These are phyloP conservation scores for Colletotrichum salicis DNA, from an alignment of 2,329 filamentous ascomycete genomes.

Conservation along the genomic window DNA sequence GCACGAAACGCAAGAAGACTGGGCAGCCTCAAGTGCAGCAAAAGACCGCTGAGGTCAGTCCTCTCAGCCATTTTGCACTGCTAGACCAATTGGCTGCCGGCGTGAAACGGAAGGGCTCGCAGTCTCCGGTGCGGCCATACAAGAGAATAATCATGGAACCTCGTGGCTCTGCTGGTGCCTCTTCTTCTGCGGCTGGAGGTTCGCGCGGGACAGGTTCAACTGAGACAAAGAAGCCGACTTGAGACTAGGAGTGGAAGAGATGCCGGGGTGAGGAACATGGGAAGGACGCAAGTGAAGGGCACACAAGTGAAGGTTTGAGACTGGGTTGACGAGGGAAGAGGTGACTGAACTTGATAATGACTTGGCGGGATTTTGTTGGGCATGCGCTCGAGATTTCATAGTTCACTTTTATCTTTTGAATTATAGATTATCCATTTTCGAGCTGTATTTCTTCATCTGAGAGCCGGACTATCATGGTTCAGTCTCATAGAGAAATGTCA, in stretches of 20 bases:
- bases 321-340: neutral
- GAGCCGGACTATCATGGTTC: neutral
- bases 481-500: neutral
- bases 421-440: neutral
- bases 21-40: neutral
- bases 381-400: neutral
- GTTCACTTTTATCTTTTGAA: neutral
- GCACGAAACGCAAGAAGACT: neutral
- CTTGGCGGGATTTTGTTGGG: neutral
- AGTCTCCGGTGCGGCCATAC: no score
- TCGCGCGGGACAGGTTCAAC: neutral
- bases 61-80: no score
- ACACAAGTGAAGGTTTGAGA: neutral
- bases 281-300: no score
- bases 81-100: no score
- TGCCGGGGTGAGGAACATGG: neutral
- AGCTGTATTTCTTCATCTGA: neutral
- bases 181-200: neutral
- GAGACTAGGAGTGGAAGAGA: neutral
- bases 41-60: no score
- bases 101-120: no score
- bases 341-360: neutral
- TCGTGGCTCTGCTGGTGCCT: neutral
- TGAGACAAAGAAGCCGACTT: neutral
- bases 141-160: neutral